These are phyloP conservation scores for Taphrina pruni DNA, from an alignment of 1,139 yeast species.

Conservation along the genomic window DNA sequence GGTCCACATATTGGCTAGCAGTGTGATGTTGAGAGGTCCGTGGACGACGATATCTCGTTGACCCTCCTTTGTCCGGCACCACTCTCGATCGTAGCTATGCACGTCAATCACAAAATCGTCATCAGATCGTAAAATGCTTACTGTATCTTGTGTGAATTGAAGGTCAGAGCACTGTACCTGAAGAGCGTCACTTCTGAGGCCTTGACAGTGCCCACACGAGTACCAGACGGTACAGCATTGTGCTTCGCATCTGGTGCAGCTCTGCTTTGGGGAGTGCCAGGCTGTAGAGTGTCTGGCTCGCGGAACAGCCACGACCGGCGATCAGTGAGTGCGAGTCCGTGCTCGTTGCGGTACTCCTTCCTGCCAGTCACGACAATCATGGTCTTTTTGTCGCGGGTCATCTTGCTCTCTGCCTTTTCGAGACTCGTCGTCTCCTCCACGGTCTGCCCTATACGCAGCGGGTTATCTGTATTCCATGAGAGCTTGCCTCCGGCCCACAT, in stretches of 20 bases:
- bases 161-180: slow-evolving; percentile 73
- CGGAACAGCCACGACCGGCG: slow-evolving; percentile 32
- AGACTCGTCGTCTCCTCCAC: slow-evolving; percentile 48
- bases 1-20: slow-evolving; percentile 25
- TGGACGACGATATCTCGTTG: slow-evolving; percentile 70
- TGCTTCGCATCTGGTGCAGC: neutral
- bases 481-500: slow-evolving; percentile 84
- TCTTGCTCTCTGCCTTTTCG: slow-evolving; percentile 45
- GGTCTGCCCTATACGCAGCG: slow-evolving; percentile 53
- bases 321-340: slow-evolving; percentile 36
- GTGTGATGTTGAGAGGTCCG: slow-evolving; percentile 64
- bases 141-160: slow-evolving; percentile 83
- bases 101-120: neutral
- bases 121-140: slow-evolving; percentile 50
- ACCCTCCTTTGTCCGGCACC: slow-evolving; percentile 56
- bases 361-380: slow-evolving; percentile 51
- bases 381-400: slow-evolving; percentile 44
- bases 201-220: slow-evolving; percentile 32
- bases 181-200: slow-evolving; percentile 52
- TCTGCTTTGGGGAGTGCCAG: neutral
- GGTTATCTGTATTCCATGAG: slow-evolving; percentile 52
- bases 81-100: slow-evolving; percentile 13
- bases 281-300: slow-evolving; percentile 21
- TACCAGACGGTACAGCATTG: neutral
- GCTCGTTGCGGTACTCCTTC: slow-evolving; percentile 46